Conservation (phyloP, 2,329 filamentous ascomycete genomes). For the Trichophaea hybrida region DNA sequence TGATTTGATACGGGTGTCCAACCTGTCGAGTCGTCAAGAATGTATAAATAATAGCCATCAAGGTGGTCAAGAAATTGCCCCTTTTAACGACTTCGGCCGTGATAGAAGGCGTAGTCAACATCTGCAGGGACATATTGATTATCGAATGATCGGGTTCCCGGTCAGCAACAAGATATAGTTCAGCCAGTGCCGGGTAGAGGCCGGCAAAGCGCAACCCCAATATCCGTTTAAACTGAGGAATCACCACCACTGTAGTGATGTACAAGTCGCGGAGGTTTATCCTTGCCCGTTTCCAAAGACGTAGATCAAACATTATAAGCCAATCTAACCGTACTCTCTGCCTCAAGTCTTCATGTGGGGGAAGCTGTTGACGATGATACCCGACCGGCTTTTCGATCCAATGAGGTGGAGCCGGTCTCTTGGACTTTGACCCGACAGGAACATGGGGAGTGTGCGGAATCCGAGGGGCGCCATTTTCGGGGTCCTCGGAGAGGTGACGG, state of each 20-base stretch:
- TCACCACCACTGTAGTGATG: conserved; percentile 88
- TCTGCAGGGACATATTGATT: conserved; percentile 91
- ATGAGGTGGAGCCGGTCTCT: conserved; percentile 46
- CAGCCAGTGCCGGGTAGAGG: conserved; percentile 81
- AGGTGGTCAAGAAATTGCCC: conserved; percentile 86
- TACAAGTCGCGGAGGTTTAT: conserved; percentile 85
- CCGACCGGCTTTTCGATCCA: conserved; percentile 70
- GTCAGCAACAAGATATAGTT: conserved; percentile 90
- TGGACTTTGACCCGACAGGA: conserved; percentile 34
- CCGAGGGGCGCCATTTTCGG: conserved; percentile 32
- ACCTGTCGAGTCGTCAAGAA: conserved; percentile 94
- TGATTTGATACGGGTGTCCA: conserved; percentile 79
- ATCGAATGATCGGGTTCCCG: conserved; percentile 96
- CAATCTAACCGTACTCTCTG: conserved; percentile 82
- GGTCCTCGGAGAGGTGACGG: conserved; percentile 37
- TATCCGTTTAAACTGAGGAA: conserved; percentile 90
- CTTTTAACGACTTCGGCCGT: conserved; percentile 89
- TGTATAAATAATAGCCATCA: conserved; percentile 93
- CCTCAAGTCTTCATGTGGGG: conserved; percentile 72
- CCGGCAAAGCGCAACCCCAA: conserved; percentile 87
- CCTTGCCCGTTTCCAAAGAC: conserved; percentile 91
- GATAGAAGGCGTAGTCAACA: conserved; percentile 92
- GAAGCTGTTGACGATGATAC: conserved; percentile 51
- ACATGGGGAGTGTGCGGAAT: conserved; percentile 65
- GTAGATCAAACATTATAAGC: conserved; percentile 83